These are phyloP conservation scores for Coleophoma cylindrospora DNA, from an alignment of 2,329 filamentous ascomycete genomes.

Conservation along the genomic window DNA sequence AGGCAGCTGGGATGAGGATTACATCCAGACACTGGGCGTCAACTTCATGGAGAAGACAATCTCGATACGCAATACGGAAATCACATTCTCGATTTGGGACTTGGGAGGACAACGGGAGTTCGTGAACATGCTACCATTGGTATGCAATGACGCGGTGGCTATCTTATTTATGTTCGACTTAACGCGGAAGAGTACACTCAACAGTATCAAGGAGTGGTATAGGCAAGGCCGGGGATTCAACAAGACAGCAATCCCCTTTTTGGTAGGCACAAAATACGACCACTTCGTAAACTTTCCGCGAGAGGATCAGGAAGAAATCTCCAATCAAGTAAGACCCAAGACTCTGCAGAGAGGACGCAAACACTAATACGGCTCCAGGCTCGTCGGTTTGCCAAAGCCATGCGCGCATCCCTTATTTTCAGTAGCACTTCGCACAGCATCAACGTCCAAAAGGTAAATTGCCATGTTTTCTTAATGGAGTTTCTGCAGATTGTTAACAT, in stretches of 20 bases:
- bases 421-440: conserved; percentile 99
- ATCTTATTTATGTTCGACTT: conserved; percentile 99
- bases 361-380: conserved; percentile 52
- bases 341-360: neutral
- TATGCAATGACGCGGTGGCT: conserved; percentile 97
- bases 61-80: conserved; percentile 97
- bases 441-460: conserved; percentile 91
- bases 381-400: conserved; percentile 92
- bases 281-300: conserved; percentile 98
- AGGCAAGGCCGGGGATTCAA: conserved; percentile 96
- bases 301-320: conserved; percentile 98
- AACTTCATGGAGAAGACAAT: conserved; percentile 99
- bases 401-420: conserved; percentile 97
- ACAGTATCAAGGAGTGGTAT: conserved; percentile 99
- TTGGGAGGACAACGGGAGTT: conserved; percentile 96
- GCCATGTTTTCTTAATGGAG: no score
- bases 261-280: conserved; percentile 97
- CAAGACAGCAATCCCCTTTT: conserved; percentile 98
- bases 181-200: conserved; percentile 94
- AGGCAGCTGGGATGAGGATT: conserved; percentile 99
- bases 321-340: conserved; percentile 68
- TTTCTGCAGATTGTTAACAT: no score
- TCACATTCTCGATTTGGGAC: conserved; percentile 99
- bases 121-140: conserved; percentile 98
- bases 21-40: conserved; percentile 96